Base-by-base conservation (phyloP, 2,329 filamentous ascomycete species). In the Aureobasidium leucospermi region DNA sequence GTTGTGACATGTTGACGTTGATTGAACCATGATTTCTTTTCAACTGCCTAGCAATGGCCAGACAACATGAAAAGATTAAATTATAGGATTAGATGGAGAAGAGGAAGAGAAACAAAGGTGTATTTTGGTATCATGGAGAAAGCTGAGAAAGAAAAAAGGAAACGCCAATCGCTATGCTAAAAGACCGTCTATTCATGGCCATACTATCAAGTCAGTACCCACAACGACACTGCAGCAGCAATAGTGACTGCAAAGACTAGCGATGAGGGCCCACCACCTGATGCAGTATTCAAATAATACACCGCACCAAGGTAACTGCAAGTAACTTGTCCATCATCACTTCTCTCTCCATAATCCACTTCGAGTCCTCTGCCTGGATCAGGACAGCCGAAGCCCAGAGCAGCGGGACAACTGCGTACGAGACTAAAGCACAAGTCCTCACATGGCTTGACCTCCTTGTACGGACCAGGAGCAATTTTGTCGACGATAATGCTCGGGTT, bases 371-470 rank as follows among this genome's bases (percentile, higher is more conserved):
- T 69, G 0, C 76, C 76, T 1, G 68, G 66, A 36, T 68, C 65
- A 1, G 94, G 93, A 74, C 94, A 99, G 1, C 71, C 75, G 67
- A 99, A 96, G 0, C 80, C 78, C 66, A 99, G 76, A 0, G 79
- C 74, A 0, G 90, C 81, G 0, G 94, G 93, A 73, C 94, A 99
- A 69, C 83, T 90, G 73, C 88, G 85, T 10, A 96, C 89, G 1
- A 99, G 79, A 58, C 87, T 84, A 70, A 91, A 94, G 75, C 94
- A 99, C 53, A 96, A 75, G 64, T 96, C 88, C 62, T 89, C 83
- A 68, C 93, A 97, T 0, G 94, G 94, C 8, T 96, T 76, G 19
- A 97, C 78, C 75, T 99, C 94, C 70, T 92, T 95, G 75, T 99
- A 97, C 0, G 94, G 94, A 0, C 94, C 94, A 0, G 94, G 92